Evolutionary conservation across 2,329 filamentous ascomycete genomes (phyloP), one percentile per base, ranked within the genome.

Genomic region (Botrytis porri): DNA sequence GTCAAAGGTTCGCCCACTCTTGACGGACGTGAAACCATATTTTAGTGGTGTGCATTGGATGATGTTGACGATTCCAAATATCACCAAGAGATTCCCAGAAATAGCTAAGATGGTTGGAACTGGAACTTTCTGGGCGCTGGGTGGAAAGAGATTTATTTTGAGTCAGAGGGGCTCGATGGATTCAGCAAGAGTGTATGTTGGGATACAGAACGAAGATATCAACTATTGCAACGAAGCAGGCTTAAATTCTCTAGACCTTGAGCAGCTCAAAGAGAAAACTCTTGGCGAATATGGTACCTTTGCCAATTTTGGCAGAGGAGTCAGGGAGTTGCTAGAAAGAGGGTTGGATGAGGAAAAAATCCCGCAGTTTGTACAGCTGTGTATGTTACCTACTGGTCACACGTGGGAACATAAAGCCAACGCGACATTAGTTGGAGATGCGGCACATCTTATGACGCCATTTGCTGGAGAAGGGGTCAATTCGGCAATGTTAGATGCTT

Each of bases 391-490:
- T 18, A 48, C 48, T 3, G 73, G 54, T 18, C 45, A 72, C n/a
- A 74, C 41, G 2, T 79, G 77, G 77, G n/a, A 70, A 18, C 73
- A 76, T 32, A 69, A 35, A 35, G 43, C 37, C 1, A 84, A 84
- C 1, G 78, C 85, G 8, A 86, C 86, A 2, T 78, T 88, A 18
- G 76, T 87, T 8, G 86, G 86, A 1, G 85, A 87, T 77, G 84
- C 85, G 5, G 85, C 85, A 8, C 85, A 87, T 78, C 74, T 86
- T 4, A 84, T 85, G 82, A 83, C 83, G 0, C 83, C 84, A 0
- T 84, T 83, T 75, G 82, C 82, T 0, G 85, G 86, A 3, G 85
- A 85, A 57, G 85, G 79, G 3, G 80, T 80, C 0, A 84, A 83
- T 72, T 78, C 78, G 75, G 78, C 75, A 3, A 77, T 85, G 75